Conservation (phyloP, 1,284 basidiomycete genomes). For the Cutaneotrichosporon cyanovorans region DNA sequence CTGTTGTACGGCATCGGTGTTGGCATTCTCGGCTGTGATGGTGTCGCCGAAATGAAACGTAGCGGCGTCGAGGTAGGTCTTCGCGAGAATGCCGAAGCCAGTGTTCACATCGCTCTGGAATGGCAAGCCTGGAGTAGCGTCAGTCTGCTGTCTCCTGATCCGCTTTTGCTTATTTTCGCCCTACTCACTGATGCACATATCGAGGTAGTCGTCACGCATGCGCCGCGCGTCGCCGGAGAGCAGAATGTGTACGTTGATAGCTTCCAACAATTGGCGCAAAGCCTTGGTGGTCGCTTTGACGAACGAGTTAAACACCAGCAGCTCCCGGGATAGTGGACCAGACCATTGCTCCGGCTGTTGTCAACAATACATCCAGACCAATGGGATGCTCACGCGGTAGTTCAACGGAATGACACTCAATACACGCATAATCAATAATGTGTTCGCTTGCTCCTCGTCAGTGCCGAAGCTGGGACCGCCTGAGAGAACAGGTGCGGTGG, state of each 20-base stretch:
- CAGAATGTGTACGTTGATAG: slow-evolving; percentile 84
- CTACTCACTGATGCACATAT: slow-evolving; percentile 63
- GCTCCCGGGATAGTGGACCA: slow-evolving; percentile 87
- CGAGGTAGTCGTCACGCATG: slow-evolving; percentile 81
- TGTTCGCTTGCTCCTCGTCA: slow-evolving; percentile 85
- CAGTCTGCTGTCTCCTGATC: neutral
- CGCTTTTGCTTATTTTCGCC: neutral
- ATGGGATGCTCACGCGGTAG: slow-evolving; percentile 62
- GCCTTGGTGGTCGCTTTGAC: slow-evolving; percentile 81
- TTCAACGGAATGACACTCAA: slow-evolving; percentile 86
- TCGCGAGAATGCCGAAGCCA: slow-evolving; percentile 92
- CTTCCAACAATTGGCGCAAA: slow-evolving; percentile 81
- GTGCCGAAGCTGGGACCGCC: slow-evolving; percentile 88
- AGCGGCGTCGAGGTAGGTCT: slow-evolving; percentile 88
- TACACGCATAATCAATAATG: slow-evolving; percentile 92
- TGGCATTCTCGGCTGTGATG: slow-evolving; percentile 53
- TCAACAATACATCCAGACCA: slow-evolving; percentile 2
- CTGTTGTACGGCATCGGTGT: slow-evolving; percentile 67
- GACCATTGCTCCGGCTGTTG: slow-evolving; percentile 84
- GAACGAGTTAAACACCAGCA: slow-evolving; percentile 97
- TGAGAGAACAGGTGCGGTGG: slow-evolving; percentile 59
- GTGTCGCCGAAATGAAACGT: slow-evolving; percentile 67
- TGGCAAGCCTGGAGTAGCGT: slow-evolving; percentile 51
- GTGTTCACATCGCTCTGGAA: slow-evolving; percentile 97
- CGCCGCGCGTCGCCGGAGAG: slow-evolving; percentile 78